These are phyloP conservation scores for Penicillium sp. DNA, from an alignment of 2,329 filamentous ascomycete species.

Conservation along the genomic window DNA sequence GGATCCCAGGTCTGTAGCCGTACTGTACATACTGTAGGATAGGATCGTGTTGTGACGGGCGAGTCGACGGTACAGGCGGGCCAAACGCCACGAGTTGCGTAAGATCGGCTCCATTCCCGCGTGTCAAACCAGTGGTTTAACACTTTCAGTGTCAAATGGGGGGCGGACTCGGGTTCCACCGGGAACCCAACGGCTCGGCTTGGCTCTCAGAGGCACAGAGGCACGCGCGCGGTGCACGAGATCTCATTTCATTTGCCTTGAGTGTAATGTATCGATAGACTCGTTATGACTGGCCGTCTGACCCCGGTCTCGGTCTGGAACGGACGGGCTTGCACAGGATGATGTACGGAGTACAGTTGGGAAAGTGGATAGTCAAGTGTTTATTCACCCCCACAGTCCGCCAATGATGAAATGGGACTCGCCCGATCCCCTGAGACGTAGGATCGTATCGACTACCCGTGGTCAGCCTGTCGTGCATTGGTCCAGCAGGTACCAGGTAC, in stretches of 20 bases:
- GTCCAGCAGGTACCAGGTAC: constrained; percentile 19
- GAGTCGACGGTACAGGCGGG: not conserved
- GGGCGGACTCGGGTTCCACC: constrained; percentile 13
- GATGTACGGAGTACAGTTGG: not conserved
- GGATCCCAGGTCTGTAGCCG: not conserved
- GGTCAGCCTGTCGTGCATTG: constrained; percentile 1
- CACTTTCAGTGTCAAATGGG: not conserved
- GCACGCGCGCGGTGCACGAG: constrained; percentile 16
- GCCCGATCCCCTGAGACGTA: not conserved
- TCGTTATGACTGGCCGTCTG: not conserved
- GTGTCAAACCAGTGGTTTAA: constrained; percentile 16
- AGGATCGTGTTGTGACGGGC: not conserved
- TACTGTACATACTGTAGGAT: not conserved
- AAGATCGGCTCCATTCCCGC: constrained; percentile 22
- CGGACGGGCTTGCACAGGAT: not conserved
- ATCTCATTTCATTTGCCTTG: not conserved
- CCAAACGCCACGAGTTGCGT: constrained; percentile 9
- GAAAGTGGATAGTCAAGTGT: not conserved
- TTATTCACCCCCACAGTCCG: not conserved
- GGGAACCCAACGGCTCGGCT: constrained; percentile 20
- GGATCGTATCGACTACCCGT: not conserved
- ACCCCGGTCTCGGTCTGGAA: not conserved
- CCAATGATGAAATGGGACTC: not conserved
- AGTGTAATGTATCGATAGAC: not conserved
- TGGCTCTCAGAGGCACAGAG: constrained; percentile 4